phyloP scores from a whole-genome alignment of 2,329 filamentous ascomycete genomes.

The Aspergillus calidoustus region DNA sequence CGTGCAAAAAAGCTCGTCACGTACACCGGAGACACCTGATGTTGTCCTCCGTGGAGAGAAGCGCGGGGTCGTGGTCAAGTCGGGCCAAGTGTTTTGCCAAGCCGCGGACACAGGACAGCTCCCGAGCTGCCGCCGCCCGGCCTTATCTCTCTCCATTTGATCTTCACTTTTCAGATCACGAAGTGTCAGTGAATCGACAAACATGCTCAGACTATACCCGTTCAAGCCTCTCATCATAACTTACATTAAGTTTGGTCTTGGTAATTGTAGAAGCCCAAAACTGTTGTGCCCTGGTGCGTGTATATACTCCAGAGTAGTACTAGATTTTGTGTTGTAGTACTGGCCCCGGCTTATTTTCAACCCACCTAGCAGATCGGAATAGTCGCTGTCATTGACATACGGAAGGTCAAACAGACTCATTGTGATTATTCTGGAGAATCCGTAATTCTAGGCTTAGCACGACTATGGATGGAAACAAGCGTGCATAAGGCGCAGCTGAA shows the following conservation, averaged over 20 bases:
- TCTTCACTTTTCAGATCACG: not conserved
- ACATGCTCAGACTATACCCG: not conserved
- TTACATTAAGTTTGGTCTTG: no score
- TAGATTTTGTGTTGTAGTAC: not conserved
- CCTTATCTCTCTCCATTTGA: not conserved
- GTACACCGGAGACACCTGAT: not conserved
- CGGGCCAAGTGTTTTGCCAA: slow-evolving; percentile 18
- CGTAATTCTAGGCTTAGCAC: not conserved
- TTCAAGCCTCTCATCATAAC: no score
- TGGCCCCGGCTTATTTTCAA: not conserved
- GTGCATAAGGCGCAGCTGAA: not conserved
- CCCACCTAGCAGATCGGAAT: not conserved
- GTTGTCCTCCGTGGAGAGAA: not conserved
- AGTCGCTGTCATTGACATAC: not conserved
- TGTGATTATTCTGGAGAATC: not conserved
- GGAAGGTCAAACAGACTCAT: not conserved
- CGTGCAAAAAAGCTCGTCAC: not conserved
- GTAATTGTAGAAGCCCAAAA: no score
- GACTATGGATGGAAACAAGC: not conserved
- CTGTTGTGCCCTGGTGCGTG: not conserved
- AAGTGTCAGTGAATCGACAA: not conserved
- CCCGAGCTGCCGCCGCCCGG: no score
- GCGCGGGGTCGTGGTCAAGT: slow-evolving; percentile 8
- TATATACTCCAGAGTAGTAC: not conserved
- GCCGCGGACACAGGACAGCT: slow-evolving; percentile 6